Conservation (phyloP, 2,329 filamentous ascomycete genomes). For the Sarocladium kiliense region DNA sequence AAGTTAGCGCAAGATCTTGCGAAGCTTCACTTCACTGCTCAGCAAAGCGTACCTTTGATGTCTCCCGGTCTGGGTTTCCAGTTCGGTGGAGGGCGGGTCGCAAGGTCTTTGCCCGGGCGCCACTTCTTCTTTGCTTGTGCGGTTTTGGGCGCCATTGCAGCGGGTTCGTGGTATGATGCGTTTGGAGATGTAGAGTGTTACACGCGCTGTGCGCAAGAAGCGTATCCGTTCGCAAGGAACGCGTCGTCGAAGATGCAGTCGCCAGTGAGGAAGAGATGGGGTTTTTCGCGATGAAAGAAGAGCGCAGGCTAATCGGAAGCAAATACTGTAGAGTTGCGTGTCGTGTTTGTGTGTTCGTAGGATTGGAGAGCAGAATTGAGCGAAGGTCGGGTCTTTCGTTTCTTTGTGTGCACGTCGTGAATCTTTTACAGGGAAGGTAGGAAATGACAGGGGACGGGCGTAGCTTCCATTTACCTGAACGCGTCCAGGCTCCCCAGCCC, state of each 20-base stretch:
- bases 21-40: too few relatives aligned
- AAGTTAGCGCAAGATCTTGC: constrained; percentile 17
- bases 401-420: not conserved
- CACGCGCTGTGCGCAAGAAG: not conserved
- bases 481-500: constrained; percentile 8
- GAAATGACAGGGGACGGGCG: constrained; percentile 1
- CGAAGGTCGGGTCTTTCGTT: not conserved
- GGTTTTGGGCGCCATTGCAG: constrained; percentile 7
- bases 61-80: constrained; percentile 31
- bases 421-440: not conserved
- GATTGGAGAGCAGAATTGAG: not conserved
- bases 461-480: constrained; percentile 1
- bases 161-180: too few relatives aligned
- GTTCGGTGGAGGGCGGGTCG: constrained; percentile 10
- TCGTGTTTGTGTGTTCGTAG: not conserved
- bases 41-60: constrained; percentile 31
- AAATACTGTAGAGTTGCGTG: not conserved
- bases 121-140: constrained; percentile 10
- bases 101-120: constrained; percentile 12
- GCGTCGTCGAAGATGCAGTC: too few relatives aligned
- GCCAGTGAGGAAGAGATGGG: too few relatives aligned
- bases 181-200: too few relatives aligned
- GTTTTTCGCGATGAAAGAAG: too few relatives aligned
- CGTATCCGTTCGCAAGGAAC: too few relatives aligned
- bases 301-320: not conserved